These are phyloP conservation scores for Wallacemonas sp. DNA, from an alignment of 208 protist species.

Conservation along the genomic window DNA sequence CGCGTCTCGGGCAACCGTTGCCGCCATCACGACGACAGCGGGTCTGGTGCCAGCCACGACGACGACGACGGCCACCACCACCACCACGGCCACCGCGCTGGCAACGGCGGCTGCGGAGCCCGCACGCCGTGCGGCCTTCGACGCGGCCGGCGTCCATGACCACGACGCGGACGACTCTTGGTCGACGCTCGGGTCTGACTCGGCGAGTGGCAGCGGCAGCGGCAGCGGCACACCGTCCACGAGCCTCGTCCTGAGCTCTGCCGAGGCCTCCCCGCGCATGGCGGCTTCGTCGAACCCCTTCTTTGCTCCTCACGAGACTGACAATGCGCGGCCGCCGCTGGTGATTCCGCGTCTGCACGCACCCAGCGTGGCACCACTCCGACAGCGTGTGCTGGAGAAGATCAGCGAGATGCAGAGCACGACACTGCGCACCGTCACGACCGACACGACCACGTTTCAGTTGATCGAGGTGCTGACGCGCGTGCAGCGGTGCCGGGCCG, in stretches of 20 bases:
- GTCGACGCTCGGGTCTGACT: conserved; percentile 2
- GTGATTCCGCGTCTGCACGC: neutral
- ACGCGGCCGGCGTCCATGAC: neutral
- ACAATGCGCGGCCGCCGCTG: neutral
- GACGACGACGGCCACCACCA: too few relatives aligned
- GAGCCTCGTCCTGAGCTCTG: neutral
- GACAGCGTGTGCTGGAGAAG: conserved; percentile 12
- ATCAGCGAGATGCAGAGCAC: conserved; percentile 8
- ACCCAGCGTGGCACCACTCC: neutral
- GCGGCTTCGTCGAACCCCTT: conserved; percentile 2
- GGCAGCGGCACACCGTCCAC: neutral
- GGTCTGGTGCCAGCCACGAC: too few relatives aligned
- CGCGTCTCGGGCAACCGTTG: too few relatives aligned
- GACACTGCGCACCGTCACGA: neutral
- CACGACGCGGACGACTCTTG: neutral
- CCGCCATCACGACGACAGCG: too few relatives aligned
- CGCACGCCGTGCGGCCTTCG: too few relatives aligned
- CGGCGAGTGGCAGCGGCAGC: neutral
- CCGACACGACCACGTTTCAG: neutral
- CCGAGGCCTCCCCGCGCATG: neutral
- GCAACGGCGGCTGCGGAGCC: too few relatives aligned
- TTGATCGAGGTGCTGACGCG: neutral
- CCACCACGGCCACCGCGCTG: too few relatives aligned
- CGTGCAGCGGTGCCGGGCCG: neutral
- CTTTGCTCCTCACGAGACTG: neutral